Percentiles rank a stretch among this genome's conserved stretches.
phyloP scores from a whole-genome alignment of 208 protist genomes.

The Trypanosoma rangeli region DNA sequence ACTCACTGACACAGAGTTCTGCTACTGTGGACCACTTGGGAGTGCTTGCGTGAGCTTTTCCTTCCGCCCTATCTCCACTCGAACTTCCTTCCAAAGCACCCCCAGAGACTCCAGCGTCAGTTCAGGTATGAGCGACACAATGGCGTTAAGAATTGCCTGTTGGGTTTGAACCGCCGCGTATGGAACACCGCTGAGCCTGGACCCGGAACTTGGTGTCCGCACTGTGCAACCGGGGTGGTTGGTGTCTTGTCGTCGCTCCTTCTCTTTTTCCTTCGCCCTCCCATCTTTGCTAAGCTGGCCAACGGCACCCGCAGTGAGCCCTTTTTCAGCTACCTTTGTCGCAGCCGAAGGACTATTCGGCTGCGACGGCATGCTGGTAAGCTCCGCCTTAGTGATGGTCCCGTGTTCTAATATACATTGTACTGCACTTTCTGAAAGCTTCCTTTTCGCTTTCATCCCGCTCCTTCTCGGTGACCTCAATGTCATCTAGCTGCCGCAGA shows the following conservation, averaged over 20 bases:
- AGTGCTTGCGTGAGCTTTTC: conserved; percentile 1
- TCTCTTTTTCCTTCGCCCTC: not conserved
- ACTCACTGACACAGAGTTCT: not conserved
- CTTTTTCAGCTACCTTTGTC: not conserved
- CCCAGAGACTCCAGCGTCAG: conserved; percentile 80
- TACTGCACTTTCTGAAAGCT: conserved; percentile 53
- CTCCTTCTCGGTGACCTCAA: conserved; percentile 70
- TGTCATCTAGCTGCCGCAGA: conserved; percentile 86
- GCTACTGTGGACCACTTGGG: not conserved
- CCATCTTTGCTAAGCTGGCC: conserved; percentile 2
- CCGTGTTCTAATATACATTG: conserved; percentile 55
- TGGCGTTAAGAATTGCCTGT: conserved; percentile 75
- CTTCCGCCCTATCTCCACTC: conserved; percentile 47
- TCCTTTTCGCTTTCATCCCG: conserved; percentile 50
- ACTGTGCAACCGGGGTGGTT: not conserved
- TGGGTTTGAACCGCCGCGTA: conserved; percentile 59
- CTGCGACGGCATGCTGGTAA: not conserved
- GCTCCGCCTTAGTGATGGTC: not conserved
- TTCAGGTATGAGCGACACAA: conserved; percentile 83
- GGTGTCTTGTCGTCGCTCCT: not conserved
- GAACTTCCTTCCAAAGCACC: conserved; percentile 74
- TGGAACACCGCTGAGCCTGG: not conserved
- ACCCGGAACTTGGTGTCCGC: not conserved
- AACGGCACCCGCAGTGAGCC: not conserved
- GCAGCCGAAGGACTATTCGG: not conserved